Evolutionary conservation across 208 protist genomes (phyloP), one percentile per base, ranked within the genome.

Genomic region (Acanthamoeba triangularis): DNA sequence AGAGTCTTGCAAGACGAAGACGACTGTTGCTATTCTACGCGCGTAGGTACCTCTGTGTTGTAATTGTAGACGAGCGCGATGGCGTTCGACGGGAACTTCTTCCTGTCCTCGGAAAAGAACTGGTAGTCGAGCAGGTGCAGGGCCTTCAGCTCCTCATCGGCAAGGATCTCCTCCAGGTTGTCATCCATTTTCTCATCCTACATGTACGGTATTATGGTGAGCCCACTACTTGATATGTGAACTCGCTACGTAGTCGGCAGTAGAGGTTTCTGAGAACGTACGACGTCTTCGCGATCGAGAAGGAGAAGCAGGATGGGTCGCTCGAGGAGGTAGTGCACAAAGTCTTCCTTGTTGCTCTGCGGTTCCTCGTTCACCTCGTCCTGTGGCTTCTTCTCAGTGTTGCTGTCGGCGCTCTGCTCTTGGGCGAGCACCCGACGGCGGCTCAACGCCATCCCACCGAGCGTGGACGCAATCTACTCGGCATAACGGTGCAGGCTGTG

Each of bases 61-160:
- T 56, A 84, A 37, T 84, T 2, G 76, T 84, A 84, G 76, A 84
- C 47, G 10, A 84, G 20, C 10, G 76, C 76, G 4, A 54, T 33
- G 20, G 76, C 76, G n/a, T 84, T 30, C 13, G 35, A 35, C 1
- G 76, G 76, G 47, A 84, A 84, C 76, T 47, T 84, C 23, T 16
- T 30, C 47, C 28, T 84, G 47, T 84, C 76, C 28, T 13, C 10
- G 18, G 76, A 84, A 25, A 84, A 84, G 76, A 84, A 84, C 76
- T 84, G 76, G 76, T 84, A 84, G 23, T 84, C 76, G 25, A 84
- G 76, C 76, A 84, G n/a, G 44, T 84, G 76, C 30, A 84, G 4
- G 14, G 76, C 76, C 28, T 84, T 84, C 37, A 84, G 41, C 13
- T 84, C 76, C 41, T 84, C 76, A 54, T 84, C 76, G 37, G 30